phyloP scores from a whole-genome alignment of 2,329 filamentous ascomycete species.

The Epichloe amarillans region DNA sequence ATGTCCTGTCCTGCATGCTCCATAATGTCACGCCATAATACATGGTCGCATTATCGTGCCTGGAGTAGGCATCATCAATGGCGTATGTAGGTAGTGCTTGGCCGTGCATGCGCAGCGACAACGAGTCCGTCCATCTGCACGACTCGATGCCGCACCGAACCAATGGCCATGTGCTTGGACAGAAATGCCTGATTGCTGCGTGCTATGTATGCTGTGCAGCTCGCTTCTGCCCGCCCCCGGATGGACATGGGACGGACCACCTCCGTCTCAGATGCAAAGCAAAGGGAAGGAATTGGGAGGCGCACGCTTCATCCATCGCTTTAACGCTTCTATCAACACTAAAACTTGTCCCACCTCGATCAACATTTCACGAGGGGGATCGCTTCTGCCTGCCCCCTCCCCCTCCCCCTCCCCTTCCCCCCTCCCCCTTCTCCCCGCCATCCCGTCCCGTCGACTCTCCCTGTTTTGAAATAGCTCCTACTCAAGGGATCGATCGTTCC shows the following conservation, averaged over 20 bases:
- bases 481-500: neutral
- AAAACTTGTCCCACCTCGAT: neutral
- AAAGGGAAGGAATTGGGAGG: too few relatives aligned
- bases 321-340: neutral
- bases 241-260: neutral
- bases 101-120: too few relatives aligned
- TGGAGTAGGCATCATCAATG: too few relatives aligned
- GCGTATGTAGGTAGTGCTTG: too few relatives aligned
- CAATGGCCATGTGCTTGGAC: neutral
- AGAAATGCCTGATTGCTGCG: neutral
- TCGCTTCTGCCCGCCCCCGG: neutral
- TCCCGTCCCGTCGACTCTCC: neutral
- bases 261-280: neutral
- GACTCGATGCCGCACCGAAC: neutral
- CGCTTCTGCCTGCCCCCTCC: neutral
- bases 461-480: neutral
- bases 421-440: neutral
- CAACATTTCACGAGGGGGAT: neutral
- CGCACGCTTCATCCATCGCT: neutral
- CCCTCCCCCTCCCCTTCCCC: too few relatives aligned
- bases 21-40: too few relatives aligned
- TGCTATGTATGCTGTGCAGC: neutral
- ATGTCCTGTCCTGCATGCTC: too few relatives aligned
- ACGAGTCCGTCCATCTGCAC: neutral
- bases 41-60: neutral